Percentiles rank a stretch among this genome's conserved stretches.
These are phyloP conservation scores for Pleurotus sapidus DNA, from an alignment of 768 basidiomycete species.

Conservation along the genomic window DNA sequence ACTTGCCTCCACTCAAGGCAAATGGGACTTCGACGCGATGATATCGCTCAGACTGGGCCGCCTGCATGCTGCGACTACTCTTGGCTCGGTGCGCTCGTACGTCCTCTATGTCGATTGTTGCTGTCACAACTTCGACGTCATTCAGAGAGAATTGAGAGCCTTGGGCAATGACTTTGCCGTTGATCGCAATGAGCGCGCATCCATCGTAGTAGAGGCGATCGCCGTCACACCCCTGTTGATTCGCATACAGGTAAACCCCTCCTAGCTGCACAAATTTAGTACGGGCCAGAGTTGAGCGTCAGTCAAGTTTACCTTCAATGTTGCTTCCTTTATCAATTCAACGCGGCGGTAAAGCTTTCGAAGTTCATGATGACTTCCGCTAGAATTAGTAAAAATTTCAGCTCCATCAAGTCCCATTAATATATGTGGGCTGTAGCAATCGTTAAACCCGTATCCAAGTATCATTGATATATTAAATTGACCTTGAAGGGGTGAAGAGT, in stretches of 20 bases:
- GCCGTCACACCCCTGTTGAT: slow-evolving; percentile 98
- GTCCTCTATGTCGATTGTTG: slow-evolving; percentile 96
- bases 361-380: slow-evolving; percentile 96
- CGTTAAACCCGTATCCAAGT: neutral
- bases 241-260: slow-evolving; percentile 96
- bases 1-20: slow-evolving; percentile 73
- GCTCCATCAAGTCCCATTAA: slow-evolving; percentile 98
- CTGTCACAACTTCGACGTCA: slow-evolving; percentile 95
- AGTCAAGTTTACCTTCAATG: slow-evolving; percentile 65
- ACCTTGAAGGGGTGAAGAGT: slow-evolving; percentile 96
- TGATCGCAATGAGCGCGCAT: slow-evolving; percentile 93
- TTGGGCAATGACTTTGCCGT: slow-evolving; percentile 90
- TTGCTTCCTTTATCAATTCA: slow-evolving; percentile 96
- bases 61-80: slow-evolving; percentile 89
- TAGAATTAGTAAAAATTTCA: slow-evolving; percentile 98
- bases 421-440: slow-evolving; percentile 78
- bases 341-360: slow-evolving; percentile 92
- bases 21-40: slow-evolving; percentile 81
- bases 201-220: slow-evolving; percentile 98
- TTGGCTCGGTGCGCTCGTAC: slow-evolving; percentile 86
- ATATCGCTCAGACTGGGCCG: slow-evolving; percentile 71
- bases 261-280: slow-evolving; percentile 60
- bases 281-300: neutral
- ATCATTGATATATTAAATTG: slow-evolving; percentile 30
- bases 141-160: slow-evolving; percentile 95